A percentile compares a stretch with the other conserved stretches of the same genome.
phyloP scores from a whole-genome alignment of 2,329 filamentous ascomycete genomes.

The Alternaria ethzedia region DNA sequence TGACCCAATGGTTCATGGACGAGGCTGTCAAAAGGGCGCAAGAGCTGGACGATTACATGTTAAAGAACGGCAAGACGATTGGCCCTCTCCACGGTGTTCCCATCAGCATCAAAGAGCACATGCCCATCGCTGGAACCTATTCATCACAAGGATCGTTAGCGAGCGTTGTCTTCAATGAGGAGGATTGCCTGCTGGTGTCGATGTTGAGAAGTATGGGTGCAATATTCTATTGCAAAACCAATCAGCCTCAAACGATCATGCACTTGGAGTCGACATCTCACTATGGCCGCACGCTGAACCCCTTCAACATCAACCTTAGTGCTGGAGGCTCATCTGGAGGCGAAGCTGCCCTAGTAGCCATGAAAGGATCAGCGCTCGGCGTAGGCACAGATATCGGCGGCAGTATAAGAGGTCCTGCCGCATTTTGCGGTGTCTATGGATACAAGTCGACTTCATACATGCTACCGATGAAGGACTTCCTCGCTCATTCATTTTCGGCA shows the following conservation, averaged over 20 bases:
- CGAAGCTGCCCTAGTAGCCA: constrained; percentile 28
- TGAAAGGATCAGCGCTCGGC: constrained; percentile 27
- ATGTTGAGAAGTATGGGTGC: constrained; percentile 62
- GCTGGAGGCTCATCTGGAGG: constrained; percentile 55
- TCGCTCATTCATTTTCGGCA: constrained; percentile 12
- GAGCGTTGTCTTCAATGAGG: constrained; percentile 54
- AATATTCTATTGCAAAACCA: constrained; percentile 59
- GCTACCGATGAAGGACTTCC: constrained; percentile 18
- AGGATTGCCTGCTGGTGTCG: constrained; percentile 62
- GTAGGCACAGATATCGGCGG: constrained; percentile 37
- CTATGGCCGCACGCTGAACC: constrained; percentile 51
- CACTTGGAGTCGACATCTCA: constrained; percentile 64
- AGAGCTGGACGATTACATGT: constrained; percentile 53
- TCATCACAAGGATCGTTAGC: constrained; percentile 62
- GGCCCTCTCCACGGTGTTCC: constrained; percentile 58
- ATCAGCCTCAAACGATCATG: constrained; percentile 60
- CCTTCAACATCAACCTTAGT: constrained; percentile 53
- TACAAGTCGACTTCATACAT: constrained; percentile 32
- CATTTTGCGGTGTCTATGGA: constrained; percentile 36
- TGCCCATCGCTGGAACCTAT: constrained; percentile 57
- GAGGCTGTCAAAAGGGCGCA: constrained; percentile 24
- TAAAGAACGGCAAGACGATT: constrained; percentile 24
- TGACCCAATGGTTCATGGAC: constrained; percentile 31
- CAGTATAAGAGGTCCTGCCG: constrained; percentile 27
- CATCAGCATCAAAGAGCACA: constrained; percentile 60